Conservation (phyloP, 2,329 filamentous ascomycete species). For the Fusarium secorum region DNA sequence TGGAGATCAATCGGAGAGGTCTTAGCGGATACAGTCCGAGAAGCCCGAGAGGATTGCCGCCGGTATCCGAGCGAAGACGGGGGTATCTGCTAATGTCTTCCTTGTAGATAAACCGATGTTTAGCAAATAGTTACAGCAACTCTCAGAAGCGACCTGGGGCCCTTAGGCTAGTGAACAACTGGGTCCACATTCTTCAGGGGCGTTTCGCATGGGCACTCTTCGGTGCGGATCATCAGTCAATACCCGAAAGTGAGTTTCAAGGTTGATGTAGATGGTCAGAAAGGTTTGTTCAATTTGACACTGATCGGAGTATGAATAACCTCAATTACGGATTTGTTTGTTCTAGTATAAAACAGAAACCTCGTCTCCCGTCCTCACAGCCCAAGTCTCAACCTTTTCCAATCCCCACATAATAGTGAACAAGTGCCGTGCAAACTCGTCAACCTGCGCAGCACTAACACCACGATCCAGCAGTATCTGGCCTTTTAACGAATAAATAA, state of each 20-base stretch:
- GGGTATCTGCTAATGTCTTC: no score
- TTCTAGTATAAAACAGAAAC: not conserved
- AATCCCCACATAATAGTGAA: not conserved
- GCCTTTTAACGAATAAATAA: fast-evolving
- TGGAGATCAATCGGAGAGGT: not conserved
- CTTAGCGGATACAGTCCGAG: fast-evolving
- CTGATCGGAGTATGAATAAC: fast-evolving
- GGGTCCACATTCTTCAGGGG: no score
- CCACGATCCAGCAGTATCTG: not conserved
- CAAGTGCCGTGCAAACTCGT: not conserved
- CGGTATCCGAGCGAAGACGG: fast-evolving
- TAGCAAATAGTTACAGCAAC: no score
- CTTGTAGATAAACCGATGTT: no score
- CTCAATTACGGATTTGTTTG: fast-evolving
- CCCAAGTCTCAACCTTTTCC: not conserved
- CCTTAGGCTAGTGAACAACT: no score
- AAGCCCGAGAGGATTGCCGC: fast-evolving
- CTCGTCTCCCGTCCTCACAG: not conserved
- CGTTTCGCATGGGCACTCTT: no score
- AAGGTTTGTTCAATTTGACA: fast-evolving
- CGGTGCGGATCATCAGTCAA: no score
- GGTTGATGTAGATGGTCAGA: no score
- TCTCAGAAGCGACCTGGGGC: not conserved
- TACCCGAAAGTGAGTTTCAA: no score
- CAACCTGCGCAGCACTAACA: not conserved